phyloP scores from a whole-genome alignment of 345 rosid genomes.

The Isatis tinctoria region DNA sequence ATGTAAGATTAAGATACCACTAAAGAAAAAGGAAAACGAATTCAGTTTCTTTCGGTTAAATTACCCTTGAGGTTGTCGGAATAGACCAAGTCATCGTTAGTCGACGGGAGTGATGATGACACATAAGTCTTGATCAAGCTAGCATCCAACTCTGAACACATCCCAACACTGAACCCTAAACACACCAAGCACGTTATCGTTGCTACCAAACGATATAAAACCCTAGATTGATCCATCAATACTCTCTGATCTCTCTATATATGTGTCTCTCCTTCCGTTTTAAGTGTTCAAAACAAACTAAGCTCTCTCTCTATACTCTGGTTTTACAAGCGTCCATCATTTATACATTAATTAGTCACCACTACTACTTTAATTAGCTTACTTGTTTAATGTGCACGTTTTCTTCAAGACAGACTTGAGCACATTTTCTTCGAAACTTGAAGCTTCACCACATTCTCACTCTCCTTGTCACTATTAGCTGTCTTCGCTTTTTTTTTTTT shows the following conservation, averaged over 20 bases:
- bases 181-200: neutral
- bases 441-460: too few species aligned
- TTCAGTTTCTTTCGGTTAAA: neutral
- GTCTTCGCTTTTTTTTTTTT: too few species aligned
- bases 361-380: too few species aligned
- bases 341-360: neutral
- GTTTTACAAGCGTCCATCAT: neutral
- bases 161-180: neutral
- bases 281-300: neutral
- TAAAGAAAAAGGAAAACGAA: neutral
- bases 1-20: neutral
- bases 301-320: neutral
- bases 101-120: neutral
- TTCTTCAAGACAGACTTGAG: neutral
- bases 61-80: neutral
- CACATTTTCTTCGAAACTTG: too few species aligned
- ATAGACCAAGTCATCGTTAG: neutral
- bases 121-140: neutral
- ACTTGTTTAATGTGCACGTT: neutral
- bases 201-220: neutral
- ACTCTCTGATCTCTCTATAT: neutral
- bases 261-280: neutral
- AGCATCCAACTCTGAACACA: neutral
- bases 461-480: too few species aligned
- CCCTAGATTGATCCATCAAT: neutral